phyloP scores from a whole-genome alignment of 2,329 filamentous ascomycete species.

The Fusarium compactum region DNA sequence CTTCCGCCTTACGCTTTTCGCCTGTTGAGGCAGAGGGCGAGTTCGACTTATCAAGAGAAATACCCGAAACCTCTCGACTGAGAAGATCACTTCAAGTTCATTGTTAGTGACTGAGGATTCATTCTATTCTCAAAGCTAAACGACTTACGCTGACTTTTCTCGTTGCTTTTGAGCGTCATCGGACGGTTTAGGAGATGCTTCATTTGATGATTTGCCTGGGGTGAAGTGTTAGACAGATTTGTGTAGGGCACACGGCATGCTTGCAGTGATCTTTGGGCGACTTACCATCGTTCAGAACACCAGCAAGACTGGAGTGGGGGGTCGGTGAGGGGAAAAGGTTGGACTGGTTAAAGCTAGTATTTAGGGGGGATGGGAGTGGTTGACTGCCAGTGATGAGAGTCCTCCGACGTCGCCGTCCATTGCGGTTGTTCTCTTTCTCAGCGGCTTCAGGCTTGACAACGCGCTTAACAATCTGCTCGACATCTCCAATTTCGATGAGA shows the following conservation, averaged over 20 bases:
- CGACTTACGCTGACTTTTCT: conserved; percentile 90
- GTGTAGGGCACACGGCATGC: background rate
- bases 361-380: conserved; percentile 92
- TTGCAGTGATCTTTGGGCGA: background rate
- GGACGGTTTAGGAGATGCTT: conserved; percentile 63
- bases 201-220: conserved; percentile 54
- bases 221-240: conserved; percentile 24
- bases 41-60: conserved; percentile 84
- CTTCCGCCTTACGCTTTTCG: conserved; percentile 73
- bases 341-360: conserved; percentile 86
- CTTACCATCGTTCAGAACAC: conserved; percentile 84
- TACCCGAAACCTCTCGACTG: conserved; percentile 92
- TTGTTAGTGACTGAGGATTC: conserved; percentile 20
- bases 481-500: conserved; percentile 97
- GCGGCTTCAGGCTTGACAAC: conserved; percentile 84
- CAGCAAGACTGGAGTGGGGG: conserved; percentile 82
- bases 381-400: conserved; percentile 98
- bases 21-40: conserved; percentile 64
- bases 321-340: conserved; percentile 75
- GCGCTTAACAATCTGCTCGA: conserved; percentile 97
- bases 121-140: background rate
- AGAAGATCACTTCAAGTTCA: conserved; percentile 76
- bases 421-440: conserved; percentile 90
- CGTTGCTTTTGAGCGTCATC: conserved; percentile 81
- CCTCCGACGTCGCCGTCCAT: conserved; percentile 87